Conservation (phyloP, 2,329 filamentous ascomycete species). For the Boeremia lycopersici region DNA sequence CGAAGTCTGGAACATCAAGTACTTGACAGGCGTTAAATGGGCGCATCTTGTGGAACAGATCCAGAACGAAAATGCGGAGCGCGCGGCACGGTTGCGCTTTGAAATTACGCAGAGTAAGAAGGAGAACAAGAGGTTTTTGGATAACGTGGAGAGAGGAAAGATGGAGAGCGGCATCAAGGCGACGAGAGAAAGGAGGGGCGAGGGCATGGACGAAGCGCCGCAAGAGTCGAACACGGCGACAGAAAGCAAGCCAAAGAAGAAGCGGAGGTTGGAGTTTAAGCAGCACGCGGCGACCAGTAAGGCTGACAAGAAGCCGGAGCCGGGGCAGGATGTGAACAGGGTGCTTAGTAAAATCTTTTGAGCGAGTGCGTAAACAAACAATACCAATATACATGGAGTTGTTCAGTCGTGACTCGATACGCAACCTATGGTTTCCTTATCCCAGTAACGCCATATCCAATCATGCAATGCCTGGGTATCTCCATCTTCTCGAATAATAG, state of each 20-base stretch:
- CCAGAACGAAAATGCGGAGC: conserved; percentile 78
- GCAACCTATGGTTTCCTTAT: neutral
- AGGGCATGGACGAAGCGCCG: conserved; percentile 23
- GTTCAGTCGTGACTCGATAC: neutral
- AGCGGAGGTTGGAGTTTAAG: conserved; percentile 63
- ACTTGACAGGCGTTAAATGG: conserved; percentile 87
- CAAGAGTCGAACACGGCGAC: conserved; percentile 7
- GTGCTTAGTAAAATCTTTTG: conserved; percentile 48
- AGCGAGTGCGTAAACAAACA: conserved; percentile 1
- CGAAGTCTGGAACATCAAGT: conserved; percentile 84
- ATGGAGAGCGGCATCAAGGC: conserved; percentile 68
- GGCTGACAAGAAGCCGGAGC: conserved; percentile 40
- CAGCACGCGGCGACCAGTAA: conserved; percentile 63
- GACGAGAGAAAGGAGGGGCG: conserved; percentile 60
- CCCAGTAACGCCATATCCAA: conserved; percentile 12
- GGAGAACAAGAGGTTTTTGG: conserved; percentile 82
- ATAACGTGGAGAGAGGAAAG: conserved; percentile 80
- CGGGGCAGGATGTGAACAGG: conserved; percentile 38
- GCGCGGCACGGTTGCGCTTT: conserved; percentile 74
- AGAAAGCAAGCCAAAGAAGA: conserved; percentile 35
- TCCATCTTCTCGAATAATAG: conserved; percentile 10
- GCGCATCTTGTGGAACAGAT: conserved; percentile 74
- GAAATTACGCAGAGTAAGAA: conserved; percentile 76
- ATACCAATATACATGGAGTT: conserved; percentile 9
- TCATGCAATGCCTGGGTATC: conserved; percentile 34